Percentiles rank a stretch among this genome's conserved stretches.
These are phyloP conservation scores for Aspergillus bertholletiae DNA, from an alignment of 495 filamentous ascomycete genomes.

Conservation along the genomic window DNA sequence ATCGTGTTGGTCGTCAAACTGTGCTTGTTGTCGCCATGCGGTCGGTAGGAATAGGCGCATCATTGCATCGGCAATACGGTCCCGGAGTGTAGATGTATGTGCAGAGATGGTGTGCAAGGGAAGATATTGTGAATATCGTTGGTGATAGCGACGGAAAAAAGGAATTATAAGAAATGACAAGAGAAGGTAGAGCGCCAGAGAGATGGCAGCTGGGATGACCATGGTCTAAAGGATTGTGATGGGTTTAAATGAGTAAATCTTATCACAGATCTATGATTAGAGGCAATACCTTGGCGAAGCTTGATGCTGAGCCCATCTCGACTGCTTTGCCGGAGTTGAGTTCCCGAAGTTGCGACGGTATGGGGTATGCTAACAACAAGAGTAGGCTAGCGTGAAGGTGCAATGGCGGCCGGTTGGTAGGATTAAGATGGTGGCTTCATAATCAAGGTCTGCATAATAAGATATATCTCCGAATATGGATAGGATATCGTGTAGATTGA, in stretches of 20 bases:
- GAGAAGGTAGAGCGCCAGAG: conserved; percentile 69
- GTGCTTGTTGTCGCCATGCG: conserved; percentile 45
- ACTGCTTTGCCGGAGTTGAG: neutral
- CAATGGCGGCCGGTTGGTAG: too few relatives aligned
- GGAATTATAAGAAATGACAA: conserved; percentile 69
- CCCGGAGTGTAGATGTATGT: conserved; percentile 58
- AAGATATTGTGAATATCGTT: conserved; percentile 68
- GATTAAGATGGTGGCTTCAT: neutral
- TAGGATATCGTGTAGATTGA: neutral
- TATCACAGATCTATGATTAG: neutral
- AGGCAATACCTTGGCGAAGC: conserved; percentile 31
- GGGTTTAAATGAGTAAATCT: neutral
- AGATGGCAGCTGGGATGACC: conserved; percentile 72
- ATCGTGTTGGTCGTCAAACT: conserved; percentile 55
- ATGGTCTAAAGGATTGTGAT: conserved; percentile 58
- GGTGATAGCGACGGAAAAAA: conserved; percentile 69
- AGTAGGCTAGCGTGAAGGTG: neutral
- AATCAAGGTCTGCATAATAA: neutral
- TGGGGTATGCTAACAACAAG: neutral
- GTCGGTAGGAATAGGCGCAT: conserved; percentile 54
- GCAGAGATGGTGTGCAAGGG: conserved; percentile 61
- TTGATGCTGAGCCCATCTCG: conserved; percentile 30
- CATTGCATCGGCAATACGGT: conserved; percentile 54
- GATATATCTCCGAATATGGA: neutral
- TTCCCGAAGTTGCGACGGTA: neutral